Evolutionary conservation across 2,329 filamentous ascomycete genomes (phyloP).

Genomic region (Leptographium galeiforme): DNA sequence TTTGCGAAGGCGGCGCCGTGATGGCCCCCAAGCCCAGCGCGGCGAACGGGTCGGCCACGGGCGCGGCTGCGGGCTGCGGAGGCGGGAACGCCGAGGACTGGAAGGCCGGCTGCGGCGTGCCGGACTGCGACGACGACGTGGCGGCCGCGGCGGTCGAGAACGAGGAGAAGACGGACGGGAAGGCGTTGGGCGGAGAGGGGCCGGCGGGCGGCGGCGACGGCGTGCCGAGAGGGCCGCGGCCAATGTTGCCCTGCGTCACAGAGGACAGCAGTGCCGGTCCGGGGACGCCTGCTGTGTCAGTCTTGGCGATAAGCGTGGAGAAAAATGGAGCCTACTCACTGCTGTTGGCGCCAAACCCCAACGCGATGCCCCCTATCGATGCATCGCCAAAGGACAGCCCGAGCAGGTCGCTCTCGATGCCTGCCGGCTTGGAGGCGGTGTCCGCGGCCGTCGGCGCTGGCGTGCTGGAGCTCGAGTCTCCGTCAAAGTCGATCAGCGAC

Average conservation of each 20-base stretch:
- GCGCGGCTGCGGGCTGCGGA: slow-evolving; percentile 21
- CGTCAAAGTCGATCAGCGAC: slow-evolving; percentile 87
- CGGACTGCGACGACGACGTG: slow-evolving; percentile 30
- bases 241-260: slow-evolving; percentile 45
- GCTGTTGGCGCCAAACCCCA: slow-evolving; percentile 61
- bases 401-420: slow-evolving; percentile 79
- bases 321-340: slow-evolving; percentile 31
- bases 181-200: slow-evolving; percentile 18
- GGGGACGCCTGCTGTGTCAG: slow-evolving; percentile 37
- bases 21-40: slow-evolving; percentile 30
- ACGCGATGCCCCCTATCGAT: slow-evolving; percentile 59
- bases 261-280: slow-evolving; percentile 53
- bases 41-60: slow-evolving; percentile 35
- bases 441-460: not conserved
- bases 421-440: slow-evolving; percentile 36
- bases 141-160: slow-evolving; percentile 33
- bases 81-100: slow-evolving; percentile 33
- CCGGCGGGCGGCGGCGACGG: slow-evolving; percentile 6
- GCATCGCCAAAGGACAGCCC: slow-evolving; percentile 67
- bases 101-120: slow-evolving; percentile 36
- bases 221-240: slow-evolving; percentile 27
- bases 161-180: slow-evolving; percentile 37
- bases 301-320: not conserved
- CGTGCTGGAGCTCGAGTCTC: slow-evolving; percentile 19
- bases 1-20: slow-evolving; percentile 17